Evolutionary conservation across 225 moss, liverwort and hornwort genomes (phyloP).

Genomic region (Polytrichum commune): DNA sequence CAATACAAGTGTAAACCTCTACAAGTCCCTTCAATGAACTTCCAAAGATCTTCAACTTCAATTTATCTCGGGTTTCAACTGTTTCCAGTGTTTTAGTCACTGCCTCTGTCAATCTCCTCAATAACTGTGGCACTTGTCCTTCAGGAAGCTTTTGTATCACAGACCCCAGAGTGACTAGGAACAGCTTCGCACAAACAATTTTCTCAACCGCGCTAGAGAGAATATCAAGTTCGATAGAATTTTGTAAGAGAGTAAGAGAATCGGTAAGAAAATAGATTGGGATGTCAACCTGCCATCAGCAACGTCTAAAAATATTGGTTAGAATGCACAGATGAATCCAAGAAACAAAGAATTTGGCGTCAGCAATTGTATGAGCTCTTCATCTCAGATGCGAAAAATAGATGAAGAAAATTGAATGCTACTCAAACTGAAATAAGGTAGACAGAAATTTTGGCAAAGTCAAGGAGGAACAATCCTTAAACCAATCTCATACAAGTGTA

Average conservation of each 20-base stretch:
- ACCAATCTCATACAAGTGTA: background rate
- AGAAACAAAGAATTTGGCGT: too few relatives aligned
- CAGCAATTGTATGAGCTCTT: too few relatives aligned
- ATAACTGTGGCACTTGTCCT: conserved; percentile 75
- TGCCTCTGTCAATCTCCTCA: conserved; percentile 57
- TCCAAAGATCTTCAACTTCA: conserved; percentile 7
- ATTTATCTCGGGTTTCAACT: conserved; percentile 24
- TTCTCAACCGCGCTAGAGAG: conserved; percentile 42
- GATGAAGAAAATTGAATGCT: too few relatives aligned
- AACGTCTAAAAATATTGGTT: background rate
- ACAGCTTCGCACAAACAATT: conserved; percentile 41
- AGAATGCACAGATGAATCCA: too few relatives aligned
- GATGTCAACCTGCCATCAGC: conserved; percentile 66
- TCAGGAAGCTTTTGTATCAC: conserved; percentile 74
- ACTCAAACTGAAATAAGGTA: too few relatives aligned
- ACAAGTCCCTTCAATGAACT: conserved; percentile 52
- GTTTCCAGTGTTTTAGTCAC: conserved; percentile 41
- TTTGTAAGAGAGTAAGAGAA: conserved; percentile 48
- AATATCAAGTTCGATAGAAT: conserved; percentile 19
- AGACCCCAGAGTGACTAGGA: conserved; percentile 52
- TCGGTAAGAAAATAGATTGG: conserved; percentile 70
- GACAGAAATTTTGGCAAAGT: too few relatives aligned
- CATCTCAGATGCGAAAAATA: too few relatives aligned
- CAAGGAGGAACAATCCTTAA: too few relatives aligned
- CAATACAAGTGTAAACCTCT: conserved; percentile 63